Evolutionary conservation across 805 yeast genomes (phyloP), one percentile per base, ranked within the genome.

Genomic region (Metschnikowia gelsemii): DNA sequence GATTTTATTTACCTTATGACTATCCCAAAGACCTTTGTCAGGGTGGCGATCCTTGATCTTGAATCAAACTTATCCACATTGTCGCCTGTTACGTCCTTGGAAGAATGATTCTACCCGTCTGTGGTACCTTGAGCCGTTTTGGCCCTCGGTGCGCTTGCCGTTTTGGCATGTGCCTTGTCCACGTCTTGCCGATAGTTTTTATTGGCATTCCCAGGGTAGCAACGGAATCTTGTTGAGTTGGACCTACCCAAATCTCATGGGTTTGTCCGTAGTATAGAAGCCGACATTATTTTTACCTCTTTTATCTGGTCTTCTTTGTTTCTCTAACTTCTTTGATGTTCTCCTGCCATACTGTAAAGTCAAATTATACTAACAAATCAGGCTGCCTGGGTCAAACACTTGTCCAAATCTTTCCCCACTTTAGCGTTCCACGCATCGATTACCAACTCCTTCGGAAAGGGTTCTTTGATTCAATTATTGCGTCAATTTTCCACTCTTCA

Each of bases 301-400:
- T n/a, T n/a, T n/a, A n/a, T n/a, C n/a, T n/a, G n/a, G n/a, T n/a
- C n/a, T 37, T 44, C 39, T 35, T 37, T 45, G 38, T 34, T 30
- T 18, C 19, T 42, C 29, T 28, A 11, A 18, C 19, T 32, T 24
- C 30, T 9, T 12, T 28, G 34, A 31, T 31, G 34, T 5, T 7
- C 34, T 31, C 8, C 24, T 3, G 5, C 14, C 14, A 12, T 34
- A 32, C 29, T 33, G 35, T 35, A 43, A 32, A 2, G 9, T 12
- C 8, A 23, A 31, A n/a, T 36, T 26, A 40, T 58, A 55, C 58
- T 55, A 56, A 56, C 60, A 29, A 35, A 8, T 17, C 64, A 90
- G 97, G 97, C 98, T 64, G 96, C 98, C 31, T 91, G 99, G 99
- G 96, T 93, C 32, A 93, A 91, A 64, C 91, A 85, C 64, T 73